Evolutionary conservation across 1,284 basidiomycete genomes (phyloP), one percentile per base, ranked within the genome.

Genomic region (Malassezia globosa): DNA sequence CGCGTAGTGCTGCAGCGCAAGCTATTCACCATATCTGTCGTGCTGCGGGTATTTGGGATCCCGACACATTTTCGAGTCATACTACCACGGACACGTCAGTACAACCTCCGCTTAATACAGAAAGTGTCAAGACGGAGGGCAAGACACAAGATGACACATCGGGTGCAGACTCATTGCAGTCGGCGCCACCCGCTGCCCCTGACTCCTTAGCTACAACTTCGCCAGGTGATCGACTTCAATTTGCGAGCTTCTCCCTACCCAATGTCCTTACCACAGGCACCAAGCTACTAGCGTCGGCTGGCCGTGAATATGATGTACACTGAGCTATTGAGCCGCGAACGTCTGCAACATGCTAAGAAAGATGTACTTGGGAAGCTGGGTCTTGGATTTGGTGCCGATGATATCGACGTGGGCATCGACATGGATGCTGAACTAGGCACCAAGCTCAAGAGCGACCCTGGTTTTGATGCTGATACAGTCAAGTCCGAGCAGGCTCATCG

Each of bases 21-120:
- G 85, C 88, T 1, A 77, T 92, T 42, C 87, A 84, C 0, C 82
- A 86, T 57, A 87, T 92, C 56, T 88, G 84, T 63, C 77, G 81
- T 10, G 79, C 85, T 14, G 82, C 86, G 5, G 87, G 87, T 1
- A 74, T 85, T 14, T 92, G 88, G 88, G 64, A 64, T 37, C 64
- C 65, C 0, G 58, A 60, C 39, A 51, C 7, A 6, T 16, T 7
- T 2, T 8, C 18, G 14, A 22, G 16, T 1, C 7, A 37, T 18
- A 26, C 16, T 10, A 5, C 34, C 18, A 23, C 21, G 18, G 34
- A 19, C 4, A 24, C 35, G 19, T 35, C 56, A 18, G 49, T 54
- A 7, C 43, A 53, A 10, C 50, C 46, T 23, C 56, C 56, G 45
- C 54, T 52, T 3, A 54, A 55, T 37, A 8, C 29, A 31, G 29